A percentile compares a stretch with the other conserved stretches of the same genome.
phyloP scores from a whole-genome alignment of 2,329 filamentous ascomycete species.

The Alternaria sp. region DNA sequence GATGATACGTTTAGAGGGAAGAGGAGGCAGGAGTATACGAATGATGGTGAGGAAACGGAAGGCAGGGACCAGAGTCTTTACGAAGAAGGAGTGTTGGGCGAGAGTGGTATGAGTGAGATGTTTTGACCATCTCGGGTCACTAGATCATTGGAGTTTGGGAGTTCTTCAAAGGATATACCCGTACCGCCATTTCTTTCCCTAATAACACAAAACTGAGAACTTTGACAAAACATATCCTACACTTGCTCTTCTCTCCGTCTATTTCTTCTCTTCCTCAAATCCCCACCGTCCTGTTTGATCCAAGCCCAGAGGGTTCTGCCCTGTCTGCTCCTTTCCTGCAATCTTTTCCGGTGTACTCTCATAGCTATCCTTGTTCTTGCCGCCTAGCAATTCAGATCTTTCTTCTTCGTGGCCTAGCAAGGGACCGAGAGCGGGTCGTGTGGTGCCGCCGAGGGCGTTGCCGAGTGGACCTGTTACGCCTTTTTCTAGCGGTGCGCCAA shows the following conservation, averaged over 20 bases:
- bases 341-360: constrained; percentile 46
- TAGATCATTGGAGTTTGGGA: not conserved
- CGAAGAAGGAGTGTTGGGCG: constrained; percentile 30
- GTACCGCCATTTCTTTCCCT: not conserved
- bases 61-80: not conserved
- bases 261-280: constrained; percentile 42
- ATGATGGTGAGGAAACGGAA: not conserved
- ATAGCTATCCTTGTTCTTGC: constrained; percentile 52
- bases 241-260: not conserved
- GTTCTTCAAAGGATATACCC: not conserved
- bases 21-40: constrained; percentile 10
- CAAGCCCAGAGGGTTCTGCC: constrained; percentile 51
- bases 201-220: not conserved
- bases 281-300: constrained; percentile 50
- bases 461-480: constrained; percentile 49
- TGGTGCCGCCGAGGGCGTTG: constrained; percentile 47
- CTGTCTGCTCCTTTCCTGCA: constrained; percentile 51
- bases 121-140: constrained; percentile 26
- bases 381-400: constrained; percentile 48
- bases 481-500: constrained; percentile 50
- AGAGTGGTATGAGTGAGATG: constrained; percentile 49
- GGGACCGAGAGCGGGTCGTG: constrained; percentile 47
- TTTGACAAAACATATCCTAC: not conserved
- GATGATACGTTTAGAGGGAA: constrained; percentile 57
- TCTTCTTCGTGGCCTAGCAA: constrained; percentile 47